Conservation (phyloP, 1,139 yeast species). For the Debaryomycetaceae sp. region DNA sequence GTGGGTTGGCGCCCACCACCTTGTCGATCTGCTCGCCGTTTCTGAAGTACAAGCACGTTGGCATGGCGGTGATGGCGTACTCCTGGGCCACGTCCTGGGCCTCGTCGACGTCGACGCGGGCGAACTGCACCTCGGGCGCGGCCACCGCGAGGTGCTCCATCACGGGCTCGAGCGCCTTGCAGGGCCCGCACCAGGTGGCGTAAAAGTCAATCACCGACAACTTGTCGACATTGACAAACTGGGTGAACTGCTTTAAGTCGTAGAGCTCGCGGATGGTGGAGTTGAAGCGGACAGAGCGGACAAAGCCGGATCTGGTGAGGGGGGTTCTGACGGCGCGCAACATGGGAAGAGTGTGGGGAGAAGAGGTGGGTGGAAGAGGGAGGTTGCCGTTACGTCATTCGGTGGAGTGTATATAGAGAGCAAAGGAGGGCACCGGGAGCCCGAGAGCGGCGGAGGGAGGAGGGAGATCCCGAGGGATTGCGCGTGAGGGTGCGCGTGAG, state of each 20-base stretch:
- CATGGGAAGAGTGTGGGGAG: too few relatives aligned
- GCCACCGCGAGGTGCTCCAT: slow-evolving; percentile 29
- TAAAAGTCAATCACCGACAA: slow-evolving; percentile 37
- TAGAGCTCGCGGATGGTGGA: slow-evolving; percentile 18
- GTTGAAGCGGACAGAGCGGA: slow-evolving; percentile 3
- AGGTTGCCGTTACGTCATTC: too few relatives aligned
- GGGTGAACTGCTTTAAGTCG: slow-evolving; percentile 15
- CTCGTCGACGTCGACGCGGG: slow-evolving; percentile 33
- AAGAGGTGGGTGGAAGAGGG: too few relatives aligned
- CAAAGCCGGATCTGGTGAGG: neutral
- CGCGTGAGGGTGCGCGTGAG: too few relatives aligned
- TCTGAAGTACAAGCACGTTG: slow-evolving; percentile 30
- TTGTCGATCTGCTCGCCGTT: slow-evolving; percentile 25
- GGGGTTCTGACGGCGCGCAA: slow-evolving; percentile 6
- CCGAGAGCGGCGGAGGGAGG: too few relatives aligned
- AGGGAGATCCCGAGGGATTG: too few relatives aligned
- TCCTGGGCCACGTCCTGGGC: slow-evolving; percentile 28
- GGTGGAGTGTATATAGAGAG: too few relatives aligned
- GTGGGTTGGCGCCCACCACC: slow-evolving; percentile 31
- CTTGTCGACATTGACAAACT: slow-evolving; percentile 20
- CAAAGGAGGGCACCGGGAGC: too few relatives aligned
- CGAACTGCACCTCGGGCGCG: slow-evolving; percentile 37
- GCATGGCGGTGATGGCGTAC: slow-evolving; percentile 32
- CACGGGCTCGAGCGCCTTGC: slow-evolving; percentile 41
- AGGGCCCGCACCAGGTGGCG: slow-evolving; percentile 48